phyloP scores from a whole-genome alignment of 2,329 filamentous ascomycete genomes.

The Orbilia javanica region DNA sequence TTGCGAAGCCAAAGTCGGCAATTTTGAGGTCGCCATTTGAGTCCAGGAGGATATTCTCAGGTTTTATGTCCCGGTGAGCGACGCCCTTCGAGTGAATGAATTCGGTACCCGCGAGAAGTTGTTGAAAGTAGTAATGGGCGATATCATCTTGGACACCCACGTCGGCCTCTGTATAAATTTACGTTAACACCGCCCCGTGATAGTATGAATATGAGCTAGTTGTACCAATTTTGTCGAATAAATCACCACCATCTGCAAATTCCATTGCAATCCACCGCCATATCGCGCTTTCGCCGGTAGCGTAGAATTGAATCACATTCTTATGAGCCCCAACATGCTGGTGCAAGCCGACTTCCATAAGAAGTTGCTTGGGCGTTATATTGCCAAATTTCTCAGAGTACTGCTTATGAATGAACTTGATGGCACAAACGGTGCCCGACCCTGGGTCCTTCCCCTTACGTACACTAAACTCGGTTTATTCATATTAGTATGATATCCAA shows the following conservation, averaged over 20 bases:
- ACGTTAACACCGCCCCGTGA: background rate
- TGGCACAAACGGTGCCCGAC: conserved; percentile 79
- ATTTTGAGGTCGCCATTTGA: conserved; percentile 88
- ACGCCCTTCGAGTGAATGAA: conserved; percentile 98
- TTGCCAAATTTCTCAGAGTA: conserved; percentile 91
- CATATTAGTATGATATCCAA: conserved; percentile 31
- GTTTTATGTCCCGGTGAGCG: conserved; percentile 86
- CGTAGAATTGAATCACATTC: conserved; percentile 94
- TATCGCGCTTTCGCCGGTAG: conserved; percentile 82
- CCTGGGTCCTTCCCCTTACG: conserved; percentile 78
- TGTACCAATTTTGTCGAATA: conserved; percentile 90
- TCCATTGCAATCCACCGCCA: conserved; percentile 99
- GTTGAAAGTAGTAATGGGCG: conserved; percentile 94
- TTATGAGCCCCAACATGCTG: conserved; percentile 87
- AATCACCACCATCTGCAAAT: conserved; percentile 90
- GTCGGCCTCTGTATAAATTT: conserved; percentile 76
- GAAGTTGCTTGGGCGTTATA: conserved; percentile 87
- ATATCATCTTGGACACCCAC: conserved; percentile 94
- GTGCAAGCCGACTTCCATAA: conserved; percentile 91
- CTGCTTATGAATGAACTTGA: conserved; percentile 98
- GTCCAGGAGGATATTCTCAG: conserved; percentile 93
- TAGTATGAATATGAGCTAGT: background rate
- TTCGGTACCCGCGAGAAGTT: conserved; percentile 87
- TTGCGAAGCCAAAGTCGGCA: conserved; percentile 95
- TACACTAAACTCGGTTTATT: conserved; percentile 72